Base-by-base conservation (phyloP, 139 green algal species). In the Chlorella vulgaris region DNA sequence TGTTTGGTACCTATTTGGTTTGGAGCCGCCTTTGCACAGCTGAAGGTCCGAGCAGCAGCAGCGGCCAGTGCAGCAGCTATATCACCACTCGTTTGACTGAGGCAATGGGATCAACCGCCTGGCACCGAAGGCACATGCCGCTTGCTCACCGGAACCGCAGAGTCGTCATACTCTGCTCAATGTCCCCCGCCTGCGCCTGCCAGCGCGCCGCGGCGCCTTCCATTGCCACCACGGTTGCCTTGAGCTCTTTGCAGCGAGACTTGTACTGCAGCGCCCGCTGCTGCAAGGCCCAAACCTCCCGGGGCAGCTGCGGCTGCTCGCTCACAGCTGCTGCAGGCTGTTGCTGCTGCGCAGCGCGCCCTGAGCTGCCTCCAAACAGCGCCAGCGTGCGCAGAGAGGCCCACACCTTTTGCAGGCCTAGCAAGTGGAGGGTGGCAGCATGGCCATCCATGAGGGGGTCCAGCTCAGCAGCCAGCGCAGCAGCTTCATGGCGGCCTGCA, bases 351-450 rank as follows among this genome's bases (percentile, higher is more conserved):
- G 65, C 15, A 36, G 42, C 15, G 13, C 47, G 47, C n/a, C n/a
- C n/a, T n/a, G n/a, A n/a, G n/a, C 31, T 29, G n/a, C 39, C 60
- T 70, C 55, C 69, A 3, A 70, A 51, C n/a, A n/a, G 6, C 3
- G 81, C 81, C 71, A 85, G 81, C 38, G 36, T 61, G 50, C 65
- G 50, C 71, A 85, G 65, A 7, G 81, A 85, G 43, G 47, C 61
- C 73, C 81, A 86, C 7, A 75, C 68, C 55, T 76, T 50, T 15
- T 83, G 58, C 81, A 86, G 76, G 7, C 82, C 82, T 39, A 85
- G 81, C 50, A 50, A 33, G 21, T 39, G 65, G 70, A 85, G 50
- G 35, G 42, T 10, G 38, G 33, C 43, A 3, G 26, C n/a, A 21
- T 81, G 58, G 38, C 22, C 58, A 4, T 43, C 50, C 81, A 85